Conservation (phyloP, 2,329 filamentous ascomycete genomes). For the Leptosphaerulina australis region DNA sequence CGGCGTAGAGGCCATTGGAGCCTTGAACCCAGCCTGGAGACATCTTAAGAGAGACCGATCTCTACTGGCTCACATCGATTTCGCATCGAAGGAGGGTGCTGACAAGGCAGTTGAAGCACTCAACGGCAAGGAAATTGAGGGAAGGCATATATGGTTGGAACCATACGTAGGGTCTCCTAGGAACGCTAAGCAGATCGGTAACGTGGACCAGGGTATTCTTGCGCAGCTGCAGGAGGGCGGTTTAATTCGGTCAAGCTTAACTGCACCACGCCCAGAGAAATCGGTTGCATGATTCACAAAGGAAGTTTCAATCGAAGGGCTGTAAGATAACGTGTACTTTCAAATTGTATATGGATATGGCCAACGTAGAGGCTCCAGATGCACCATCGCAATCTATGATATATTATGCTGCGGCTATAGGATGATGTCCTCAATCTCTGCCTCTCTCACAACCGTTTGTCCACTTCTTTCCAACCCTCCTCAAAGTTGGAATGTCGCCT, state of each 20-base stretch:
- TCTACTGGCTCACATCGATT: constrained; percentile 30
- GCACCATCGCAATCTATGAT: not conserved
- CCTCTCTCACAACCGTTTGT: constrained; percentile 4
- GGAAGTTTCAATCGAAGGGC: not conserved
- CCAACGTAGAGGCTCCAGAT: not conserved
- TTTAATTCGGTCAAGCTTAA: not conserved
- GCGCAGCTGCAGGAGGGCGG: constrained; percentile 23
- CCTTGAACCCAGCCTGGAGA: constrained; percentile 14
- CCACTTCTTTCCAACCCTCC: constrained; percentile 3
- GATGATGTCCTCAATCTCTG: not conserved
- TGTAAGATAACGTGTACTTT: constrained; percentile 2
- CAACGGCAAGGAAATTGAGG: constrained; percentile 24
- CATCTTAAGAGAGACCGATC: constrained; percentile 13
- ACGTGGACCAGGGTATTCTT: constrained; percentile 18
- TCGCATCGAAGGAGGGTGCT: constrained; percentile 31
- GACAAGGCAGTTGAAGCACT: constrained; percentile 23
- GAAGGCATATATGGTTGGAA: constrained; percentile 13
- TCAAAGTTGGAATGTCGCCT: constrained; percentile 71
- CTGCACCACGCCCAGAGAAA: not conserved
- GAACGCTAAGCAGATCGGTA: constrained; percentile 26
- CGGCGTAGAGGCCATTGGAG: constrained; percentile 26
- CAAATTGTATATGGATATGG: not conserved
- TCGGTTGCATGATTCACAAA: not conserved
- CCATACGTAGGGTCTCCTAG: not conserved
- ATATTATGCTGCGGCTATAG: too few species aligned